Base-by-base conservation (phyloP, 495 filamentous ascomycete species). In the Venustampulla echinocandica region DNA sequence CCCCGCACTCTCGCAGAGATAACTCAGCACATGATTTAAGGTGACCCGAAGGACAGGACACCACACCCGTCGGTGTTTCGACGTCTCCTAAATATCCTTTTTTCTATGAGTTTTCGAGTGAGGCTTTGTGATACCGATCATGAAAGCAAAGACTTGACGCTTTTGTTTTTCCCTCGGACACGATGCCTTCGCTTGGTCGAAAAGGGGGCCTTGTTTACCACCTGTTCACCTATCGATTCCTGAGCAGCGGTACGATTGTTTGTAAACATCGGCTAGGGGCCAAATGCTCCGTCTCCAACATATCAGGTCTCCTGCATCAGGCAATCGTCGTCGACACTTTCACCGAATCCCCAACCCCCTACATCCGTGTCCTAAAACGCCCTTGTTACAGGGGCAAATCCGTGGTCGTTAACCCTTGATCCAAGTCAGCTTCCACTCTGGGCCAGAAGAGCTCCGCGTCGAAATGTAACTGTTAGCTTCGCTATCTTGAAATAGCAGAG, bases 161-260 rank as follows among this genome's bases (percentile, higher is more conserved):
- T 40, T 40, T 40, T 20, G 18, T 22, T 40, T 40, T 40, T 22
- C 34, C 17, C 15, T 9, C 7, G 37, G 17, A n/a, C n/a, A 30
- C n/a, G 27, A 30, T 30, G 7, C 27, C n/a, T 27, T 51, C 48
- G 48, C 32, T 56, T 35, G 55, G 55, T 46, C 55, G 11, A 14
- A 14, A 36, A 30, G 22, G 19, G 33, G 55, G 55, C 42, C 55
- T 48, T 58, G 55, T 58, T 58, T 58, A 58, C 41, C 38, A 37
- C 17, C n/a, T 23, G 23, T 11, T 49, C 44, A 35, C 51, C 51
- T 46, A 40, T 44, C 11, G 18, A 43, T 14, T 44, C 30, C 36
- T 18, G 39, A 24, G 25, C 41, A 41, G 21, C 40, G 42, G 42
- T 22, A 44, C n/a, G 42, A 43, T 42, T 50, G 40, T 45, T 34